Percentiles rank a stretch among this genome's conserved stretches.
Evolutionary conservation across 108 stramenopile species (phyloP).

Genomic region (Skeletonema potamos): DNA sequence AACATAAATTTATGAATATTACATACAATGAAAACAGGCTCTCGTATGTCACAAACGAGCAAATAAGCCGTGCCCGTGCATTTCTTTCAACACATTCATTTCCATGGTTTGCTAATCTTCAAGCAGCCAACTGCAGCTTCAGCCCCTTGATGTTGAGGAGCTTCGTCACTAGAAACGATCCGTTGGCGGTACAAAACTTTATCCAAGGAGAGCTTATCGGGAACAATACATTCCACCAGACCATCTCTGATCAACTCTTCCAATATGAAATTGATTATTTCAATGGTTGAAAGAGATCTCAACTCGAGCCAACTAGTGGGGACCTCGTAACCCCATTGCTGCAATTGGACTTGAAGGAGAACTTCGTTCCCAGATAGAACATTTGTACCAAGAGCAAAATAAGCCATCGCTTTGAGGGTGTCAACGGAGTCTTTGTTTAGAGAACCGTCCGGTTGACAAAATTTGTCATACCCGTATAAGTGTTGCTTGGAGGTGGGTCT

Average conservation of each 20-base stretch:
- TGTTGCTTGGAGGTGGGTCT: conserved; percentile 13
- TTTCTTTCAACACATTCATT: conserved; percentile 6
- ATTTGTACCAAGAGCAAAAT: conserved; percentile 46
- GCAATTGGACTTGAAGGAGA: conserved; percentile 55
- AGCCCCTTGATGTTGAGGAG: conserved; percentile 26
- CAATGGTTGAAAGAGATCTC: conserved; percentile 54
- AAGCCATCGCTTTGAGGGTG: conserved; percentile 58
- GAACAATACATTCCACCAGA: conserved; percentile 52
- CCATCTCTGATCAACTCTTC: conserved; percentile 68
- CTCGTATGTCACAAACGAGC: background rate
- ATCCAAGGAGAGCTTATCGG: conserved; percentile 7
- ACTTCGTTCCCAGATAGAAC: conserved; percentile 63
- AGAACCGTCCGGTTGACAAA: conserved; percentile 24
- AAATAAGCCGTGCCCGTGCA: too few species aligned
- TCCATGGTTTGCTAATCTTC: conserved; percentile 83
- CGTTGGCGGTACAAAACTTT: conserved; percentile 42
- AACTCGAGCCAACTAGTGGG: conserved; percentile 47
- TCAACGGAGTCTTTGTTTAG: conserved; percentile 37
- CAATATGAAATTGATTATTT: conserved; percentile 60
- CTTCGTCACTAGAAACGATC: conserved; percentile 12
- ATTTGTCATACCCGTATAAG: conserved; percentile 14
- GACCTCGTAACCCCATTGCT: conserved; percentile 49
- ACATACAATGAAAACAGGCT: background rate
- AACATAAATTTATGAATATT: background rate
- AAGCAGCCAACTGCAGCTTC: conserved; percentile 36